Conservation (phyloP, 140 eudicot genomes). For the Oenanthe javanica region DNA sequence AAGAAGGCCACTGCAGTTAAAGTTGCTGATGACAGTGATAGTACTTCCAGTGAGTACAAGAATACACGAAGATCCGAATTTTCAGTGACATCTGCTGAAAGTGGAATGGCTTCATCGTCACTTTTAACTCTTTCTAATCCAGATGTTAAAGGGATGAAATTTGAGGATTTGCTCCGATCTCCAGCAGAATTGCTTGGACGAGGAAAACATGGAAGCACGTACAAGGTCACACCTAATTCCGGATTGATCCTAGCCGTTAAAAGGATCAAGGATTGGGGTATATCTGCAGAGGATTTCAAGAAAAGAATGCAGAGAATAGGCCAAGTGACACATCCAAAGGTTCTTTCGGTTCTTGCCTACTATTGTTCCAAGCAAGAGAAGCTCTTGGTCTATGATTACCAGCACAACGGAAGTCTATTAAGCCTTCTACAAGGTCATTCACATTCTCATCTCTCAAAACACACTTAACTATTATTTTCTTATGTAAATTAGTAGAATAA, state of each 20-base stretch:
- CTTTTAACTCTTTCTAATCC: not conserved
- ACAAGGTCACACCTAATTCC: conserved; percentile 8
- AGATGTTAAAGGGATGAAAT: not conserved
- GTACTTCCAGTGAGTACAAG: not conserved
- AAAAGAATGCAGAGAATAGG: conserved; percentile 3
- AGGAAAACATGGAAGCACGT: conserved; percentile 4
- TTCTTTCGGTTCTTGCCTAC: conserved; percentile 26
- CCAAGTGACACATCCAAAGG: conserved; percentile 3
- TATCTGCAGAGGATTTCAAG: not conserved
- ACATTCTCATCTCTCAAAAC: not conserved
- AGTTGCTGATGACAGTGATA: not conserved
- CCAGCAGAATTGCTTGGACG: conserved; percentile 6
- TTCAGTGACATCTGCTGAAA: not conserved
- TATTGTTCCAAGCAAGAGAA: conserved; percentile 72
- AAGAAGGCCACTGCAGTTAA: not conserved
- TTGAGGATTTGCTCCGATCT: conserved; percentile 7
- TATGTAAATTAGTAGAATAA: not conserved
- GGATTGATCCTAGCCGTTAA: not conserved
- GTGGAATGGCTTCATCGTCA: conserved; percentile 3
- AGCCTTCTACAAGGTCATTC: conserved; percentile 59
- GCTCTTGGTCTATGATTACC: conserved; percentile 65
- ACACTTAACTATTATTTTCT: not conserved
- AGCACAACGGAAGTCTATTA: conserved; percentile 59
- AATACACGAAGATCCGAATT: not conserved
- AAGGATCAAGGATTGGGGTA: conserved; percentile 5